A percentile compares a stretch with the other conserved stretches of the same genome.
These are phyloP conservation scores for Cardiospermum halicacabum DNA, from an alignment of 345 rosid genomes.

Conservation along the genomic window DNA sequence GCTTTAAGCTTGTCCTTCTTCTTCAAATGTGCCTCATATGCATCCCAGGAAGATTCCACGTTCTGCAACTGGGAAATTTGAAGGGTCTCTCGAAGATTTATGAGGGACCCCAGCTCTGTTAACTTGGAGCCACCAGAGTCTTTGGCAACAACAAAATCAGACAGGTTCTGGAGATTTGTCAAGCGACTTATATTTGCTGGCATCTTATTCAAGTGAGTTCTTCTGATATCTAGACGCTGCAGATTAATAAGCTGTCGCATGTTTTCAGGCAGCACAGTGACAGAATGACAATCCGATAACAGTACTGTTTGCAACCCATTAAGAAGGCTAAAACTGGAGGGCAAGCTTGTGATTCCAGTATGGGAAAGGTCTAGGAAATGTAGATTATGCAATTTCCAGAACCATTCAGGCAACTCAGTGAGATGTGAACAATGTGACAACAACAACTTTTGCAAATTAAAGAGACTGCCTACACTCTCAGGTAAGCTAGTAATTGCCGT, in stretches of 20 bases:
- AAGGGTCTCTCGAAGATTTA: constrained; percentile 11
- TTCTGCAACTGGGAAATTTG: constrained; percentile 14
- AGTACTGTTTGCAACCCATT: constrained; percentile 13
- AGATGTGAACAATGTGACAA: too few relatives aligned
- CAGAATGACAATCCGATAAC: constrained; percentile 6
- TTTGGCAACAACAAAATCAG: constrained; percentile 5
- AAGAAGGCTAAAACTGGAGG: too few relatives aligned
- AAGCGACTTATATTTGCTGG: constrained; percentile 14
- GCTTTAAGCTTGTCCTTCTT: constrained; percentile 15
- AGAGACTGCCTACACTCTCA: neutral
- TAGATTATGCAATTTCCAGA: too few relatives aligned
- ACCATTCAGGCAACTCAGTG: too few relatives aligned
- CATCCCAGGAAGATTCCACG: constrained; percentile 17
- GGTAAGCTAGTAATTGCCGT: too few relatives aligned
- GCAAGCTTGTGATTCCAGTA: too few relatives aligned
- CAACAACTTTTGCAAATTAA: too few relatives aligned
- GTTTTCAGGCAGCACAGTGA: constrained; percentile 6
- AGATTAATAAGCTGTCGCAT: constrained; percentile 17
- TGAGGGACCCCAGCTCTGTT: constrained; percentile 11
- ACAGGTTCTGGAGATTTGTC: constrained; percentile 8
- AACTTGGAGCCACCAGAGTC: constrained; percentile 11
- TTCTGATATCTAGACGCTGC: constrained; percentile 18
- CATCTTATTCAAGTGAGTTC: constrained; percentile 18
- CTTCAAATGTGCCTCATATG: constrained; percentile 10
- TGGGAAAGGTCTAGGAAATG: too few relatives aligned